These are phyloP conservation scores for Monilinia vaccinii-corymbosi DNA, from an alignment of 2,329 filamentous ascomycete genomes.

Conservation along the genomic window DNA sequence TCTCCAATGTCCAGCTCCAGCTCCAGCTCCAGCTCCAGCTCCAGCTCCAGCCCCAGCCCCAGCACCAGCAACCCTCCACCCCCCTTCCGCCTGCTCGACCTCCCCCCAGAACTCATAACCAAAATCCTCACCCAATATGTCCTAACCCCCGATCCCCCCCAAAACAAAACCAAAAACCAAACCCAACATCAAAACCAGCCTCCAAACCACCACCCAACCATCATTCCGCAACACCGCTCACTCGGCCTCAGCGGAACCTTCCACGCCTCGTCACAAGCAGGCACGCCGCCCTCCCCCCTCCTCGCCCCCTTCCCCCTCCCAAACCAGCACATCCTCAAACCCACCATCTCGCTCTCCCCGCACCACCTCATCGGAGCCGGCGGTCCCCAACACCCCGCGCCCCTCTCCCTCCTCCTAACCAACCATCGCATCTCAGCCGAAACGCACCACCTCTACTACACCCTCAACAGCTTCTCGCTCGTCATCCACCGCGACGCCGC, in stretches of 20 bases:
- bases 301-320: neutral
- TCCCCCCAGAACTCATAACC: slow-evolving; percentile 24
- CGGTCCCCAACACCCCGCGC: slow-evolving; percentile 6
- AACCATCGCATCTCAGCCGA: slow-evolving; percentile 24
- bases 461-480: slow-evolving; percentile 22
- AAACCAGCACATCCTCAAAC: neutral
- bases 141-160: slow-evolving; percentile 5
- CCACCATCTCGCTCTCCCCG: neutral
- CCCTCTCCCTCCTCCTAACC: slow-evolving; percentile 21
- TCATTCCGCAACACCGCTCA: neutral
- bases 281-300: neutral
- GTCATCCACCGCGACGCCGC: slow-evolving; percentile 9
- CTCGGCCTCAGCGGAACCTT: no score
- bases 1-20: neutral
- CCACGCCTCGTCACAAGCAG: no score
- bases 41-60: neutral
- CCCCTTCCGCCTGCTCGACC: slow-evolving; percentile 16
- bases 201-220: neutral
- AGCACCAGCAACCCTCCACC: neutral
- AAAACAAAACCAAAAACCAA: no score
- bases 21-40: neutral
- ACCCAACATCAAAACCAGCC: no score
- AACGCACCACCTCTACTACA: slow-evolving; percentile 21
- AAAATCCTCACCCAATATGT: slow-evolving; percentile 21
- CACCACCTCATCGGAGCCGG: neutral